Conservation (phyloP, 176 grass and related monocot genomes). For the Rhynchospora breviuscula region DNA sequence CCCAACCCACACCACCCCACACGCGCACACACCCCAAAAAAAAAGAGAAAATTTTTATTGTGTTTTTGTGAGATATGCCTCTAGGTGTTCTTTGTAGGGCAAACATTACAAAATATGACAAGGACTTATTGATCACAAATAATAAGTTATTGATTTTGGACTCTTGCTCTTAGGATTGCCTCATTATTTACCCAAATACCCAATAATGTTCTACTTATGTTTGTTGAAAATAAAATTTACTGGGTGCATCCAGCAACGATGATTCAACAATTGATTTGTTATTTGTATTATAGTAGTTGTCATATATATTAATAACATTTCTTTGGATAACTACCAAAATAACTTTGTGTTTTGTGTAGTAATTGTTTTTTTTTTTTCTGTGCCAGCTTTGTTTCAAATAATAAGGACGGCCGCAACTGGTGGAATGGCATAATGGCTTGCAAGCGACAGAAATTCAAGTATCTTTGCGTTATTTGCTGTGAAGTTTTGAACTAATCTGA, state of each 20-base stretch:
- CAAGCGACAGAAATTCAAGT: neutral
- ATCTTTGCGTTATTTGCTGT: constrained; percentile 1
- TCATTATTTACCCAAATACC: neutral
- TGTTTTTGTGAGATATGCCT: no score
- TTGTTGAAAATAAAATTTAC: neutral
- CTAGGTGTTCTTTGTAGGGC: neutral
- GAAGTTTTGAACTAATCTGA: neutral
- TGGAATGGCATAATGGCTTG: constrained; percentile 21
- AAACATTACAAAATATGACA: neutral
- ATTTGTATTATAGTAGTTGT: neutral
- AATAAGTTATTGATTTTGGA: neutral
- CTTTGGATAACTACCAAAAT: neutral
- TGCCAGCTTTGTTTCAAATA: constrained; percentile 36
- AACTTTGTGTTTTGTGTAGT: neutral
- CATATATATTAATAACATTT: neutral
- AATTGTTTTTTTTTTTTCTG: neutral
- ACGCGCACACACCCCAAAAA: no score
- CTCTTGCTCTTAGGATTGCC: neutral
- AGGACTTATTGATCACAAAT: neutral
- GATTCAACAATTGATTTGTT: neutral
- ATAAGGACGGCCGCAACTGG: constrained; percentile 28
- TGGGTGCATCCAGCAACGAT: neutral
- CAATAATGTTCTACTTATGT: neutral
- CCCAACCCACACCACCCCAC: no score
- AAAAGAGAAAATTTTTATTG: no score